Conservation (phyloP, 345 rosid species). For the Tarenaya hassleriana region DNA sequence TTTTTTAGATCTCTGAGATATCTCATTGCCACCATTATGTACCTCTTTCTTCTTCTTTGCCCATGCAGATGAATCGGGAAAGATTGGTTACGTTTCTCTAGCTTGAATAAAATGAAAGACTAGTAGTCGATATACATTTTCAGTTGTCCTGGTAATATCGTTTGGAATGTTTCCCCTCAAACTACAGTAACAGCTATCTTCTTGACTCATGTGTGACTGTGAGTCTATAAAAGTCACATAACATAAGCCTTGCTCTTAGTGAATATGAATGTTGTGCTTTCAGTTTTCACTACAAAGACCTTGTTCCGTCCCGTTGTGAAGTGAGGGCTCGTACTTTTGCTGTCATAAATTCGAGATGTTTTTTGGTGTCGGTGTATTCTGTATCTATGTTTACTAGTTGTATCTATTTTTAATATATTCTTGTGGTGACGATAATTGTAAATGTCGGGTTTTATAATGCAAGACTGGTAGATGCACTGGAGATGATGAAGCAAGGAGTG, state of each 20-base stretch:
- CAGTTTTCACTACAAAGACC: too few relatives aligned
- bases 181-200: neutral
- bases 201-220: too few relatives aligned
- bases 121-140: neutral
- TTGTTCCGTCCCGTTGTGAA: too few relatives aligned
- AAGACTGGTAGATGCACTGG: constrained; percentile 90
- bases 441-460: constrained; percentile 18
- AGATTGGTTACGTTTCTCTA: constrained; percentile 1
- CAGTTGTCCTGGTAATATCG: too few relatives aligned
- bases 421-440: constrained; percentile 15
- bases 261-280: too few relatives aligned
- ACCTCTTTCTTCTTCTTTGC: neutral
- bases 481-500: constrained; percentile 98
- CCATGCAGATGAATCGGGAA: neutral
- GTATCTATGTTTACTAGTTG: constrained; percentile 9
- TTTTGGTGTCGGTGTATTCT: constrained; percentile 6
- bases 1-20: neutral
- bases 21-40: neutral
- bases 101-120: neutral
- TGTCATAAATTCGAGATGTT: too few relatives aligned
- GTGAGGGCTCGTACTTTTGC: too few relatives aligned
- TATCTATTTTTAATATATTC: neutral
- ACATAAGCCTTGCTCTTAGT: too few relatives aligned
- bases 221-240: too few relatives aligned
- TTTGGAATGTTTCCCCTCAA: neutral